Conservation (phyloP, 176 grass and related monocot species). For the Themeda triandra region DNA sequence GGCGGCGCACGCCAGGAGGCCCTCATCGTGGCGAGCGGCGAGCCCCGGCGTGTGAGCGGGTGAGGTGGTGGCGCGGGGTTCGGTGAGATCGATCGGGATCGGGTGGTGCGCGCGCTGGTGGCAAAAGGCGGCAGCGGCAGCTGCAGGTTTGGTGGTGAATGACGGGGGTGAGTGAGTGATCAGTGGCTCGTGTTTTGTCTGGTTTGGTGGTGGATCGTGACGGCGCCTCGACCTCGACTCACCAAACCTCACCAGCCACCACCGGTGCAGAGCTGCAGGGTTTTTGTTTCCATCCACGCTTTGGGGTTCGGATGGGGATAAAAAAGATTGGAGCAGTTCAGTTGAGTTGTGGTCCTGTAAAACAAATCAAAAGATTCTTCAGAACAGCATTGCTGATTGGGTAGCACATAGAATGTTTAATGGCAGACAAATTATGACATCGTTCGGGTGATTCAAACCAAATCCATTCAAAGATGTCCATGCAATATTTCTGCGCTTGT, state of each 20-base stretch:
- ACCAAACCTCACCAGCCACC: not conserved
- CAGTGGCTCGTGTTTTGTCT: not conserved
- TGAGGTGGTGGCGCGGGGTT: not conserved
- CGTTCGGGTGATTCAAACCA: too few species aligned
- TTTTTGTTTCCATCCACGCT: not conserved
- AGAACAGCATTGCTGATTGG: not conserved
- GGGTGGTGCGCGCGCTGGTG: constrained; percentile 33
- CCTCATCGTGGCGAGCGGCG: constrained; percentile 46
- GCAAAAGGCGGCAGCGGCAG: not conserved
- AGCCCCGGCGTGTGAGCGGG: not conserved
- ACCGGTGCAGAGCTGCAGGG: not conserved
- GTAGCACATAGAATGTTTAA: not conserved
- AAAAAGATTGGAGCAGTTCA: not conserved
- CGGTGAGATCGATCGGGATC: constrained; percentile 47
- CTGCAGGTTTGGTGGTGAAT: constrained; percentile 9
- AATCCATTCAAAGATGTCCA: too few species aligned
- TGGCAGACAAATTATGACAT: not conserved
- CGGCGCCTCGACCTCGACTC: not conserved
- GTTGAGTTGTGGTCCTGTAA: not conserved
- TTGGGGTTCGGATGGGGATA: not conserved
- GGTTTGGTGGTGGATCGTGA: constrained; percentile 17
- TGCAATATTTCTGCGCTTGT: not conserved
- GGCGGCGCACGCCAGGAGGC: constrained; percentile 53
- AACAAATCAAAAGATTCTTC: constrained; percentile 9
- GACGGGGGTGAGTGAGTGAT: constrained; percentile 19